Conservation (phyloP, 306 rosid genomes). For the Geum urbanum region DNA sequence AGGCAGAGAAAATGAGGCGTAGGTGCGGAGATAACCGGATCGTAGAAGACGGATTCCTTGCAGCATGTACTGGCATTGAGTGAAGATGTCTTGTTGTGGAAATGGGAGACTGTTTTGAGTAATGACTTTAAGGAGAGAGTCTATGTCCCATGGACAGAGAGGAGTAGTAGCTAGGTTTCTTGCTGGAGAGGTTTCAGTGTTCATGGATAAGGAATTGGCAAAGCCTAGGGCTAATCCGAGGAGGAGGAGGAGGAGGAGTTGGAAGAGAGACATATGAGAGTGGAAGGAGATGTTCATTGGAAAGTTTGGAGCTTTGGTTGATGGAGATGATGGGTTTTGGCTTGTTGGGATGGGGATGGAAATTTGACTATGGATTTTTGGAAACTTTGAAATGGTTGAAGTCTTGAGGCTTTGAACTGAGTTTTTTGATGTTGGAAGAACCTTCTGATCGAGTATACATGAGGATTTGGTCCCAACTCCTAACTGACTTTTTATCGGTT, state of each 20-base stretch:
- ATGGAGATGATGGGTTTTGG: not conserved
- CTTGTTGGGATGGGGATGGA: not conserved
- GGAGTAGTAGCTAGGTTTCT: not conserved
- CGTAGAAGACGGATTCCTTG: slow-evolving; percentile 23
- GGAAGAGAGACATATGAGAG: not conserved
- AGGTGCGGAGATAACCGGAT: slow-evolving; percentile 21
- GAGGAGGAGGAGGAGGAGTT: not conserved
- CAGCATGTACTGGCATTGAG: slow-evolving; percentile 14
- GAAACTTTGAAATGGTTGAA: not conserved
- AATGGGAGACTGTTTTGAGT: not conserved
- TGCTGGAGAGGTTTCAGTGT: not conserved
- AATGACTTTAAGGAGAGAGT: slow-evolving; percentile 8
- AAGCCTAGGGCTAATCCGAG: not conserved
- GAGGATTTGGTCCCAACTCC: not conserved
- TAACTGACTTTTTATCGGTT: slow-evolving; percentile 7
- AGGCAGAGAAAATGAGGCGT: slow-evolving; percentile 14
- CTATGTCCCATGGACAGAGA: slow-evolving; percentile 17
- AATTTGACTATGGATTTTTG: not conserved
- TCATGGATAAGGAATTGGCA: not conserved
- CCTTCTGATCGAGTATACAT: no score
- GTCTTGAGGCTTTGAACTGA: no score
- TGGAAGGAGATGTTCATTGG: not conserved
- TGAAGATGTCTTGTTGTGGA: not conserved
- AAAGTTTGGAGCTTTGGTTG: not conserved
- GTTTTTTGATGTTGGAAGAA: no score